Percentiles rank a stretch among this genome's conserved stretches.
These are phyloP conservation scores for Nemania abortiva DNA, from an alignment of 2,329 filamentous ascomycete species.

Conservation along the genomic window DNA sequence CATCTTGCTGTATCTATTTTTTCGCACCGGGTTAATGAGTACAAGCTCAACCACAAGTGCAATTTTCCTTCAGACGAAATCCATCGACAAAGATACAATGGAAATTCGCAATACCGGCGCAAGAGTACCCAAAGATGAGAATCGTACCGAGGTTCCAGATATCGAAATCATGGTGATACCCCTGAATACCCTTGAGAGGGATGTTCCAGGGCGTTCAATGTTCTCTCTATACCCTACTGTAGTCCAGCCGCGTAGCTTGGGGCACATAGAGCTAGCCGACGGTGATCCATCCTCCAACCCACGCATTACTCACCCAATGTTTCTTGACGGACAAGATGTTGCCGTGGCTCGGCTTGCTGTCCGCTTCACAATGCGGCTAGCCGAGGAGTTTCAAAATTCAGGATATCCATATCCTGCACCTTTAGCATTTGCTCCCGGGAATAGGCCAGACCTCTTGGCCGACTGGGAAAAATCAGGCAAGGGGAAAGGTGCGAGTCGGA, in stretches of 20 bases:
- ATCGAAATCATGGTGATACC: neutral
- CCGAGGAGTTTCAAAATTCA: neutral
- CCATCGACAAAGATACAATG: neutral
- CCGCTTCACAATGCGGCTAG: neutral
- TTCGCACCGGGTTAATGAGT: neutral
- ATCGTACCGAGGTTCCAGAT: neutral
- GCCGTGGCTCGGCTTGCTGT: neutral
- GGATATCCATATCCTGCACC: neutral
- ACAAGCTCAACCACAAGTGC: neutral
- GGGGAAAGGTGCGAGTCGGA: neutral
- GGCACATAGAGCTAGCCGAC: neutral
- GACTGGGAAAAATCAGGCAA: neutral
- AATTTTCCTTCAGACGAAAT: neutral
- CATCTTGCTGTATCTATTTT: neutral
- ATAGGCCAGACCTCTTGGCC: neutral
- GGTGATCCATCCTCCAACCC: neutral
- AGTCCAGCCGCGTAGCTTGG: neutral
- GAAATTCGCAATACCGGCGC: neutral
- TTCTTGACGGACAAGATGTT: neutral
- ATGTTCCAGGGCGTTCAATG: neutral
- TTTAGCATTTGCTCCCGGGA: neutral
- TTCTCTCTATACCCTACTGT: neutral
- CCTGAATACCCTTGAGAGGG: neutral
- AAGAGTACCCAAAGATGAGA: neutral
- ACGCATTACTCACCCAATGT: neutral